Percentiles rank a stretch among this genome's conserved stretches.
Evolutionary conservation across 192 early-diverging fungal genomes (phyloP).

Genomic region (Kappamyces sp.): DNA sequence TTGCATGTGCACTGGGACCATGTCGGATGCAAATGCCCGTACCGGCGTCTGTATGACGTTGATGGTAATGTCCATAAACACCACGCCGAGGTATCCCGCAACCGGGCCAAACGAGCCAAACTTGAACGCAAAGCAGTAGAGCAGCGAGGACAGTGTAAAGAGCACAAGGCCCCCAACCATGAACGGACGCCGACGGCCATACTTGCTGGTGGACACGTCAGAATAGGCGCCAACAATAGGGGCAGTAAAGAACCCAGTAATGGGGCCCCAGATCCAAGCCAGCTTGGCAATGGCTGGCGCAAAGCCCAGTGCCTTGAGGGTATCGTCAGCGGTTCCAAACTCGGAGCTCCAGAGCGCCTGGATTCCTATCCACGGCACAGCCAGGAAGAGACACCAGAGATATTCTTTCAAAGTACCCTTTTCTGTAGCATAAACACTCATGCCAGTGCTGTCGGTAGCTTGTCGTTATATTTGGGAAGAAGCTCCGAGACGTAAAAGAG

Average conservation of each 20-base stretch:
- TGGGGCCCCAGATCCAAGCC: slow-evolving; percentile 22
- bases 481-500: too few species aligned
- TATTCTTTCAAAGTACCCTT: slow-evolving; percentile 4
- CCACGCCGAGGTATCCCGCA: neutral
- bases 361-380: slow-evolving; percentile 23
- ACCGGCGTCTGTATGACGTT: slow-evolving; percentile 27
- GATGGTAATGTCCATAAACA: slow-evolving; percentile 23
- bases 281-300: neutral
- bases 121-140: slow-evolving; percentile 15
- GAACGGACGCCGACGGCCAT: slow-evolving; percentile 24
- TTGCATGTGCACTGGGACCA: slow-evolving; percentile 16
- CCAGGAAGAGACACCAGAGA: slow-evolving; percentile 8
- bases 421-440: too few species aligned
- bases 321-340: slow-evolving; percentile 10
- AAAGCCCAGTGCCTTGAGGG: slow-evolving; percentile 12
- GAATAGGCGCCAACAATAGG: slow-evolving; percentile 21
- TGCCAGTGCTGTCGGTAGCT: too few species aligned
- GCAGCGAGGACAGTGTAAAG: slow-evolving; percentile 6
- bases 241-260: slow-evolving; percentile 27
- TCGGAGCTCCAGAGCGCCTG: slow-evolving; percentile 25
- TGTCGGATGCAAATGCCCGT: slow-evolving; percentile 21
- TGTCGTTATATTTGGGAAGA: too few species aligned
- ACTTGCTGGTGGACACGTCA: slow-evolving; percentile 17
- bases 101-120: slow-evolving; percentile 7
- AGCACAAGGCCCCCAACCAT: slow-evolving; percentile 17